A percentile compares a stretch with the other conserved stretches of the same genome.
Evolutionary conservation across 2,329 filamentous ascomycete genomes (phyloP).

Genomic region (Fusarium chaquense): DNA sequence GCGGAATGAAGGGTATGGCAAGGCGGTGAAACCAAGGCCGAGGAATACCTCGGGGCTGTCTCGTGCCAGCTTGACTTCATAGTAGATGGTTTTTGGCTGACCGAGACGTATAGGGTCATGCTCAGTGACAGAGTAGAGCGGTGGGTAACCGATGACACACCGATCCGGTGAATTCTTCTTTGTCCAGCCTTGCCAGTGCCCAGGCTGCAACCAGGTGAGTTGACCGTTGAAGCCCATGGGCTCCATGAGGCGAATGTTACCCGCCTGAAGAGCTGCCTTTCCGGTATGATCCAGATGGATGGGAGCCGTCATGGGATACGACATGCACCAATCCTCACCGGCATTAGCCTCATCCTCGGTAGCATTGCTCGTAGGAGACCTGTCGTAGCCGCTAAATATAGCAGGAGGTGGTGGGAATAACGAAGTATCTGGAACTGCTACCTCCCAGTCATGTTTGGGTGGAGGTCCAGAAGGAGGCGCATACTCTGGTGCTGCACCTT

Average conservation of each 20-base stretch:
- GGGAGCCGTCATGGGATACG: slow-evolving; percentile 69
- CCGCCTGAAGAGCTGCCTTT: slow-evolving; percentile 60
- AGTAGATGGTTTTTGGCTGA: slow-evolving; percentile 71
- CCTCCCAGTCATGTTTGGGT: slow-evolving; percentile 74
- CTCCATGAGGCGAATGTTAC: slow-evolving; percentile 67
- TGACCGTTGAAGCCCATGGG: slow-evolving; percentile 62
- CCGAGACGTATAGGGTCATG: slow-evolving; percentile 66
- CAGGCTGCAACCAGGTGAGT: slow-evolving; percentile 60
- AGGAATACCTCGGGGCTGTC: slow-evolving; percentile 64
- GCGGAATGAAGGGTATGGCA: slow-evolving; percentile 81
- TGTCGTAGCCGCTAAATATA: slow-evolving; percentile 72
- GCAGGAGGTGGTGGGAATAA: slow-evolving; percentile 79
- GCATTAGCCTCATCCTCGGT: slow-evolving; percentile 71
- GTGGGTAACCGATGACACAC: slow-evolving; percentile 75
- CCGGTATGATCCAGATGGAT: slow-evolving; percentile 61
- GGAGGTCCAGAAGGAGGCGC: slow-evolving; percentile 54
- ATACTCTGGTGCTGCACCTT: slow-evolving; percentile 38
- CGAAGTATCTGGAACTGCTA: slow-evolving; percentile 77
- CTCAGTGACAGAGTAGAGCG: slow-evolving; percentile 72
- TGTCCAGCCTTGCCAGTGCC: slow-evolving; percentile 64
- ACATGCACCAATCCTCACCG: slow-evolving; percentile 73
- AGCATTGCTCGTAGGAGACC: slow-evolving; percentile 77
- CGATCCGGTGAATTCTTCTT: slow-evolving; percentile 65
- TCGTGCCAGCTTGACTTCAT: slow-evolving; percentile 71
- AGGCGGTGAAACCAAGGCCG: slow-evolving; percentile 76